These are phyloP conservation scores for Neurospora sp. DNA, from an alignment of 495 filamentous ascomycete genomes.

Conservation along the genomic window DNA sequence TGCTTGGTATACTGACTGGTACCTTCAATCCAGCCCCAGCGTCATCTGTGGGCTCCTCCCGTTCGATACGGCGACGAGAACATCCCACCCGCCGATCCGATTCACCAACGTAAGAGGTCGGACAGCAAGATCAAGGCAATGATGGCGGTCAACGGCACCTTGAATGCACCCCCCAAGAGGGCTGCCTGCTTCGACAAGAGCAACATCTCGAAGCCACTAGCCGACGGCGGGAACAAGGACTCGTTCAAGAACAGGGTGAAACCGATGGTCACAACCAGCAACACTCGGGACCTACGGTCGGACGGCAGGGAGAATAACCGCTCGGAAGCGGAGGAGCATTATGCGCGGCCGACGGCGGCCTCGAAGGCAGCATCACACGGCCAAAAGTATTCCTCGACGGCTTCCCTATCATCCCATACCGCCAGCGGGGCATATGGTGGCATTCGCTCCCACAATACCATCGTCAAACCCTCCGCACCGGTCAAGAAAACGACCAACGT, in stretches of 20 bases:
- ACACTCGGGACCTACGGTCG: slow-evolving; percentile 35
- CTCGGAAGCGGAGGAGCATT: not conserved
- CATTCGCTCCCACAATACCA: not conserved
- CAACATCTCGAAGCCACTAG: slow-evolving; percentile 50
- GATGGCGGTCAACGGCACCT: slow-evolving; percentile 40
- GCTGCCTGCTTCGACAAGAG: slow-evolving; percentile 73
- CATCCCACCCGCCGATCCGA: slow-evolving; percentile 46
- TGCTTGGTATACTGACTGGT: not conserved
- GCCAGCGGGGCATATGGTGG: not conserved
- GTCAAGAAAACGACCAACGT: slow-evolving; percentile 52
- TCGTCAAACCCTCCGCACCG: not conserved
- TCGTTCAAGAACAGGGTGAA: slow-evolving; percentile 12
- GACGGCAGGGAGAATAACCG: slow-evolving; percentile 35
- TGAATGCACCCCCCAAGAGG: slow-evolving; percentile 63
- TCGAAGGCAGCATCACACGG: slow-evolving; percentile 4
- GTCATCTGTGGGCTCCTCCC: slow-evolving; percentile 49
- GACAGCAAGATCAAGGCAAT: slow-evolving; percentile 54
- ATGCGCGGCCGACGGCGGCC: not conserved
- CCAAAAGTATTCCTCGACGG: slow-evolving; percentile 7
- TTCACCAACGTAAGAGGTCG: slow-evolving; percentile 78
- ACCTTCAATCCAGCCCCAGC: slow-evolving; percentile 52
- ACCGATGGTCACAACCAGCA: slow-evolving; percentile 18
- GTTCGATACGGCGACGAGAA: slow-evolving; percentile 59
- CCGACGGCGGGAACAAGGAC: slow-evolving; percentile 40
- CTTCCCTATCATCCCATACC: not conserved